Conservation (phyloP, 768 basidiomycete species). For the Boletus sp. region DNA sequence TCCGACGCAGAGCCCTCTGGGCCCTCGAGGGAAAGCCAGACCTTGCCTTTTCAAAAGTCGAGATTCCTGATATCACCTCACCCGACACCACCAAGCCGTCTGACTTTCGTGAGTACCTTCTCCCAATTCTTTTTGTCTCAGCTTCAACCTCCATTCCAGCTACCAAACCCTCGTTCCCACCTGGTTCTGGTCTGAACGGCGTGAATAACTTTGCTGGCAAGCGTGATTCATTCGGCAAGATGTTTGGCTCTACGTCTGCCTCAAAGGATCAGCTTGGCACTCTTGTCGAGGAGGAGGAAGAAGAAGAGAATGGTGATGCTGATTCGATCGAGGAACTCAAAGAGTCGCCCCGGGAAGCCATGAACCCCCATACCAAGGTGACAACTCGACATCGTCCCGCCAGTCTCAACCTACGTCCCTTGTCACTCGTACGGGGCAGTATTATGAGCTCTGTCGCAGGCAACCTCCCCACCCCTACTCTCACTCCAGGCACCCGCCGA, state of each 20-base stretch:
- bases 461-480: conserved; percentile 53
- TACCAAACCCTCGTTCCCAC: conserved; percentile 58
- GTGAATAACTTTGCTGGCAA: conserved; percentile 52
- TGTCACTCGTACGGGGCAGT: conserved; percentile 63
- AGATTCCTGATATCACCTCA: conserved; percentile 76
- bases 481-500: conserved; percentile 48
- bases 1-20: conserved; percentile 79
- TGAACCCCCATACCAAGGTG: conserved; percentile 37
- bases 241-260: conserved; percentile 55
- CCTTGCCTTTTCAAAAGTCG: conserved; percentile 67
- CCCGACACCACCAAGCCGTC: conserved; percentile 58
- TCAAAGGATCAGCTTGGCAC: conserved; percentile 79
- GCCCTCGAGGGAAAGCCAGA: conserved; percentile 85
- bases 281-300: conserved; percentile 84
- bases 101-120: conserved; percentile 59
- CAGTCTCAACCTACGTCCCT: conserved; percentile 63
- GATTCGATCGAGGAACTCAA: conserved; percentile 14
- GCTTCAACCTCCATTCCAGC: conserved; percentile 37
- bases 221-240: conserved; percentile 79
- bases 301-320: conserved; percentile 67
- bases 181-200: conserved; percentile 41
- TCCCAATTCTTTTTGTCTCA: neutral
- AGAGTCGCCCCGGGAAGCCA: conserved; percentile 25
- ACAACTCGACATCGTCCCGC: conserved; percentile 61
- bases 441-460: conserved; percentile 36